Percentiles rank a stretch among this genome's conserved stretches.
phyloP scores from a whole-genome alignment of 176 grass and related monocot genomes.

The barley (Hordeum vulgare) region MorexV3_pseudomolecules_assembly NC_058520.1:567847750-567848249 shows the following conservation, averaged over 20 bases:
- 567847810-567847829: neutral
- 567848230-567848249: neutral
- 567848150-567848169: constrained; percentile 9
- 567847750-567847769: neutral
- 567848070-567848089: constrained; percentile 43
- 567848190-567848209: constrained; percentile 14
- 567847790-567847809: neutral
- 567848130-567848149: neutral
- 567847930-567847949: neutral
- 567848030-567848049: neutral
- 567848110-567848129: constrained; percentile 46
- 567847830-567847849: neutral
- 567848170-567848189: constrained; percentile 26
- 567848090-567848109: constrained; percentile 88
- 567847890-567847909: neutral
- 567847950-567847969: neutral
- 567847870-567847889: constrained; percentile 11
- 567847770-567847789: neutral
- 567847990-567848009: neutral
- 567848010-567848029: too few relatives aligned
- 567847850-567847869: constrained; percentile 5
- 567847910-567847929: neutral
- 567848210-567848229: constrained; percentile 17
- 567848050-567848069: constrained; percentile 28
- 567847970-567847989: neutral